These are phyloP conservation scores for Rhodosporidiobolus sp. DNA, from an alignment of 768 basidiomycete genomes.

Conservation along the genomic window DNA sequence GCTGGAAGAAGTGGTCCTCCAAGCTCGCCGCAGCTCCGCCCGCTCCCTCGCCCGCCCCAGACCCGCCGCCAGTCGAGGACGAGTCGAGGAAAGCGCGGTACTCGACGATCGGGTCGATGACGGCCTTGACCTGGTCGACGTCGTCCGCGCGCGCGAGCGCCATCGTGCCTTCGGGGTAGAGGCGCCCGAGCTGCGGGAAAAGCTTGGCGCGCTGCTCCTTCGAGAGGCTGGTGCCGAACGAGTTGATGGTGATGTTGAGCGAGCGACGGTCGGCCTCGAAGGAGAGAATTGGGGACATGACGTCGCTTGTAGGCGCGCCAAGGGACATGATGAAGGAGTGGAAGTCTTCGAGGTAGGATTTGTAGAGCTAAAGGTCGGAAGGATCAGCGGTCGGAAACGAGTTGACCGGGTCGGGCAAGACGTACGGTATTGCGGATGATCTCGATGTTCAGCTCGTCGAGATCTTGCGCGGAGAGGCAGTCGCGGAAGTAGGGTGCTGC, in stretches of 20 bases:
- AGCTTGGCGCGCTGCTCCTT: slow-evolving; percentile 93
- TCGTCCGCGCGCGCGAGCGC: slow-evolving; percentile 90
- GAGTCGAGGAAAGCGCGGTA: slow-evolving; percentile 86
- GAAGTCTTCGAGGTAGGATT: slow-evolving; percentile 97
- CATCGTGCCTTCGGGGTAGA: slow-evolving; percentile 95
- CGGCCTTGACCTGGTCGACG: slow-evolving; percentile 81
- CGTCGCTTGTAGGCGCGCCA: slow-evolving; percentile 78
- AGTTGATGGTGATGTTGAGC: slow-evolving; percentile 99
- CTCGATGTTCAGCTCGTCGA: slow-evolving; percentile 98
- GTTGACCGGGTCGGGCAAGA: too few species aligned
- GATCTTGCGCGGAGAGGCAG: slow-evolving; percentile 88
- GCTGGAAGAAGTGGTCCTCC: slow-evolving; percentile 89
- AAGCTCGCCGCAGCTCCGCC: slow-evolving; percentile 58
- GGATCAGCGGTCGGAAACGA: not conserved
- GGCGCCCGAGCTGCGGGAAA: slow-evolving; percentile 87
- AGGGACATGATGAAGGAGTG: slow-evolving; percentile 74
- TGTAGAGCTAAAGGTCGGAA: slow-evolving; percentile 62
- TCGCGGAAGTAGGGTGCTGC: slow-evolving; percentile 92
- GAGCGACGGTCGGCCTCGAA: slow-evolving; percentile 97
- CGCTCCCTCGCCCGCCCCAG: slow-evolving; percentile 45
- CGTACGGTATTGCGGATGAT: slow-evolving; percentile 86
- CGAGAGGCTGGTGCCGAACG: slow-evolving; percentile 87
- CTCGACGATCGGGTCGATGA: slow-evolving; percentile 82
- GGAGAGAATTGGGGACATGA: slow-evolving; percentile 85
- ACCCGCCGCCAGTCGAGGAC: slow-evolving; percentile 46